Evolutionary conservation across 164 flowering plant genomes (phyloP).

Genomic region (Buxus sempervirens): DNA sequence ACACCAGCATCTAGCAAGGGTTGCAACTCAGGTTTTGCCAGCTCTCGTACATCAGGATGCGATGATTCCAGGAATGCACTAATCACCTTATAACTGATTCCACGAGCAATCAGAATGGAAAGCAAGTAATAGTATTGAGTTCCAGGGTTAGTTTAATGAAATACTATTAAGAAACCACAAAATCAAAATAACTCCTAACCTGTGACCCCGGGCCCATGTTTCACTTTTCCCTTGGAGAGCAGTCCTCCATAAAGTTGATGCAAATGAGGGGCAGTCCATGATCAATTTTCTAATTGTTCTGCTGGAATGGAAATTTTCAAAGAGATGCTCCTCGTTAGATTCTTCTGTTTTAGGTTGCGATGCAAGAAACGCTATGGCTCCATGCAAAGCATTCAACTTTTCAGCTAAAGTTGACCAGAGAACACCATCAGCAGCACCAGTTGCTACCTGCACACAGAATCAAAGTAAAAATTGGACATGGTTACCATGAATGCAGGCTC

Average conservation of each 20-base stretch:
- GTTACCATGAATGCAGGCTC: too few relatives aligned
- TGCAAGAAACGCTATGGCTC: conserved; percentile 64
- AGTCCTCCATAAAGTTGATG: conserved; percentile 60
- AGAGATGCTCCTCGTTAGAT: conserved; percentile 63
- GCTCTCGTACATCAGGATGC: conserved; percentile 33
- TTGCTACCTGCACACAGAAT: conserved; percentile 54
- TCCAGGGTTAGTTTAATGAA: not conserved
- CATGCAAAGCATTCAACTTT: conserved; percentile 50
- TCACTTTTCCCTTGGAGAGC: conserved; percentile 70
- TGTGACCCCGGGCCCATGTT: conserved; percentile 85
- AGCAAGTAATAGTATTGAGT: conserved; percentile 3
- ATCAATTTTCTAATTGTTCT: conserved; percentile 76
- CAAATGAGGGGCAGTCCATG: conserved; percentile 76
- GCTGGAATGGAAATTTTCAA: conserved; percentile 91
- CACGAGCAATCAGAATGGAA: conserved; percentile 2
- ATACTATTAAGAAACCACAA: conserved; percentile 1
- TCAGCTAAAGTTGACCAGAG: conserved; percentile 54
- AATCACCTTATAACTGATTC: conserved; percentile 69
- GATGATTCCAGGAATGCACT: conserved; percentile 69
- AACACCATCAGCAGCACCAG: conserved; percentile 71
- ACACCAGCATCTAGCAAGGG: conserved; percentile 59
- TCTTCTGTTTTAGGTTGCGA: conserved; percentile 58
- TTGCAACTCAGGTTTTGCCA: conserved; percentile 56
- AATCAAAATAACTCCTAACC: conserved; percentile 38
- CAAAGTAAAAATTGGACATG: not conserved